These are phyloP conservation scores for Pythium aphanidermatum DNA, from an alignment of 352 stramenopile genomes.

Conservation along the genomic window DNA sequence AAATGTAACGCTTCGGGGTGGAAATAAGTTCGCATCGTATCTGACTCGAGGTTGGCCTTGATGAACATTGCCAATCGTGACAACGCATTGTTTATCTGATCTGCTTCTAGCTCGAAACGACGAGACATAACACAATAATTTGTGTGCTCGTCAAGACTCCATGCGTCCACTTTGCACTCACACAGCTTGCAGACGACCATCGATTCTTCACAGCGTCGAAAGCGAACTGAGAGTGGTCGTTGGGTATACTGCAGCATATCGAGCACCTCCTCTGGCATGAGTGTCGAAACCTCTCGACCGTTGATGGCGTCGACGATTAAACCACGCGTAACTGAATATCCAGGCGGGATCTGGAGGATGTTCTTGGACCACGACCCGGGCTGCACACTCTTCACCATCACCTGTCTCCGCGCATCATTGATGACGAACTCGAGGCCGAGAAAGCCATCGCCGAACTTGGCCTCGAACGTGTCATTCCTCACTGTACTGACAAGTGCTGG, in stretches of 20 bases:
- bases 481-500: no score
- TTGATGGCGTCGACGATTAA: constrained; percentile 68
- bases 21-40: constrained; percentile 37
- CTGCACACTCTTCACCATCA: constrained; percentile 63
- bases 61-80: constrained; percentile 50
- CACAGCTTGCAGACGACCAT: constrained; percentile 78
- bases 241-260: constrained; percentile 50
- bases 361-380: constrained; percentile 24
- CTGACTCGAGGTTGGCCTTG: constrained; percentile 37
- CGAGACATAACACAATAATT: constrained; percentile 79
- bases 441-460: constrained; percentile 64
- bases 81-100: constrained; percentile 69
- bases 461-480: constrained; percentile 51
- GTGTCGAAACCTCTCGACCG: constrained; percentile 24
- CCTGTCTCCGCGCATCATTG: constrained; percentile 36
- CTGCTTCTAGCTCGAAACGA: constrained; percentile 64
- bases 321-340: constrained; percentile 34
- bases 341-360: constrained; percentile 37
- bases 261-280: constrained; percentile 47
- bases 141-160: constrained; percentile 61
- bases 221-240: constrained; percentile 61
- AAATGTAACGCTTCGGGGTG: constrained; percentile 57
- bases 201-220: constrained; percentile 33
- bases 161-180: constrained; percentile 65
- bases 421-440: constrained; percentile 70